Base-by-base conservation (phyloP, 805 yeast genomes). In the Candida chilensis region DNA sequence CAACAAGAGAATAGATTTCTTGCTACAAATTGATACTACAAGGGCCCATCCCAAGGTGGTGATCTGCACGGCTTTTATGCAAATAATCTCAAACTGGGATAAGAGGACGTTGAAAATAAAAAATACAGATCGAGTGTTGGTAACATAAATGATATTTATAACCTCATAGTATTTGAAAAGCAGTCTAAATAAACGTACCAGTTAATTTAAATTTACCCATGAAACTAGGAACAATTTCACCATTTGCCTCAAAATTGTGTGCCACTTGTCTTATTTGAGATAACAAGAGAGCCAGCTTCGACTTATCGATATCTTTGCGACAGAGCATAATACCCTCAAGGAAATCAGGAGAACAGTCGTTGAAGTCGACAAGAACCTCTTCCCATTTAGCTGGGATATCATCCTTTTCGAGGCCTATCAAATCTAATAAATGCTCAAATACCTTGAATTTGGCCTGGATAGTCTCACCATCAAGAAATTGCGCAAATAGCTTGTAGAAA, bases 341-440 rank as follows among this genome's bases (percentile, higher is more conserved):
- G 44, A 86, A 71, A 30, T 72, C 78, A 5, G 78, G 55, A 0
- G 94, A 87, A 34, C 88, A 77, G 48, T 85, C 87, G 57, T 85
- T 78, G 58, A 78, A 86, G 24, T 68, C 69, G 9, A 61, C 60
- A 31, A 86, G 57, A 22, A 82, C 69, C 27, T 68, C 73, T 44
- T 51, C 43, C 13, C 22, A 20, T 10, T 10, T 20, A n/a, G 11
- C 22, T 10, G 22, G 22, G 22, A 20, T 20, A n/a, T 60, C 66
- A 6, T 60, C 54, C 3, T 57, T 52, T 41, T 68, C 48, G 24
- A 70, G 51, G 5, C 58, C 66, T 26, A 76, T 54, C 29, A 78
- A 52, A 27, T 76, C 81, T 48, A 77, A 61, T 33, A 82, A 58
- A 33, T 65, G 64, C 42, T 80, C 88, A 50, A 82, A 63, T 10